Evolutionary conservation across 176 grass and related monocot species (phyloP).

Genomic region (Triticum monococcum): DNA sequence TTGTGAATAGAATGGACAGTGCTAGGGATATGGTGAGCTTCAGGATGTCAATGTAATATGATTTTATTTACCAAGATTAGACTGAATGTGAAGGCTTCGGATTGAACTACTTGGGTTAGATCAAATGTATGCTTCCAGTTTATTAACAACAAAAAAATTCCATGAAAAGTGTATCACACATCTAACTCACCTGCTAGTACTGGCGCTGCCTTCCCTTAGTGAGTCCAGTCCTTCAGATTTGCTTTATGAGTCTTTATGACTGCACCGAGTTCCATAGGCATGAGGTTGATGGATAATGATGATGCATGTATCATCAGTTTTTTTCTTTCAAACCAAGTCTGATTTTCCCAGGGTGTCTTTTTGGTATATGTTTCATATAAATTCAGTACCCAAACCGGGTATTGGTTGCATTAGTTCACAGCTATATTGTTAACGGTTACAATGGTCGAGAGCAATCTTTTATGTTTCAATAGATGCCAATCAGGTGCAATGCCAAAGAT

Average conservation of each 20-base stretch:
- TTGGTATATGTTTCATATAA: background rate
- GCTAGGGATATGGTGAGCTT: background rate
- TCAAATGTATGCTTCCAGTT: background rate
- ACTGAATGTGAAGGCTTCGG: background rate
- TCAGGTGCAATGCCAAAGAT: background rate
- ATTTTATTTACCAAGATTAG: background rate
- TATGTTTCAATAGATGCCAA: background rate
- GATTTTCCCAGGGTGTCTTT: background rate
- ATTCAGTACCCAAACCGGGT: background rate
- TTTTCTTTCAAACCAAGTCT: background rate
- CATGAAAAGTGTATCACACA: background rate
- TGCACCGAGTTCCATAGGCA: background rate
- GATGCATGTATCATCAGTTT: background rate
- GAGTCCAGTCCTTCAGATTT: too few species aligned
- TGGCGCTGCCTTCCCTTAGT: background rate
- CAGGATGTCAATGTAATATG: background rate
- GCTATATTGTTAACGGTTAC: background rate
- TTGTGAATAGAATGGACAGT: background rate
- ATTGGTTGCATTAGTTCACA: background rate
- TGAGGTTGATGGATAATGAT: background rate
- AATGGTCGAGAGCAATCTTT: background rate
- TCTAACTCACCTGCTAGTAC: background rate
- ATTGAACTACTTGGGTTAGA: background rate
- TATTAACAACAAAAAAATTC: background rate
- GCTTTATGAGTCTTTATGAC: background rate